Evolutionary conservation across 2,329 filamentous ascomycete species (phyloP).

Genomic region (Penicillium sclerotiorum): DNA sequence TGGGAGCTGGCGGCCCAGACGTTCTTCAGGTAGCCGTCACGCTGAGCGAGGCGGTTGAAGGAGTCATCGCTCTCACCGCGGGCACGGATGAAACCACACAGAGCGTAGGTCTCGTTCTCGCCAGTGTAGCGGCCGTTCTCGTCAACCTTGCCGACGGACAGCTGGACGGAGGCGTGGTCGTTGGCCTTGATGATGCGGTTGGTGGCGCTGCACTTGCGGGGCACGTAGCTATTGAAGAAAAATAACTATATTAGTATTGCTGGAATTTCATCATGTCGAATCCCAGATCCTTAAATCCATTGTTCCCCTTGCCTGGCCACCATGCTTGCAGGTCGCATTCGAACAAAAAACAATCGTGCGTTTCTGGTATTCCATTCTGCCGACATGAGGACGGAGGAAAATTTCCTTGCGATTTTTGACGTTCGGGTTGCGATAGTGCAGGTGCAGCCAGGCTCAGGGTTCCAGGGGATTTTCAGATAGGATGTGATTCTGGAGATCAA

Average conservation of each 20-base stretch:
- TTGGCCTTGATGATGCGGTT: conserved; percentile 99
- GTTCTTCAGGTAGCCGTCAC: conserved; percentile 93
- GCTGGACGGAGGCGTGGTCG: conserved; percentile 98
- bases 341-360: too few relatives aligned
- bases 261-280: conserved; percentile 1
- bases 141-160: conserved; percentile 96
- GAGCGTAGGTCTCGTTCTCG: conserved; percentile 96
- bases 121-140: conserved; percentile 97
- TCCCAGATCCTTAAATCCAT: conserved; percentile 6
- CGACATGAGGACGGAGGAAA: conserved; percentile 6
- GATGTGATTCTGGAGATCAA: conserved; percentile 19
- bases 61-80: conserved; percentile 98
- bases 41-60: conserved; percentile 92
- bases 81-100: conserved; percentile 95
- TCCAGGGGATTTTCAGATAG: not conserved
- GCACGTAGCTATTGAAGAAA: conserved; percentile 73
- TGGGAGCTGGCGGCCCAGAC: conserved; percentile 81
- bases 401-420: conserved; percentile 6
- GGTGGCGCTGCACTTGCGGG: conserved; percentile 97
- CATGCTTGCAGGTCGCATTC: conserved; percentile 7
- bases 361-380: not conserved
- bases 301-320: conserved; percentile 1
- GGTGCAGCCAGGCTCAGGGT: conserved; percentile 17
- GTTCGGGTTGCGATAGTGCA: conserved; percentile 5
- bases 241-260: conserved; percentile 11